Percentiles rank a stretch among this genome's conserved stretches.
Evolutionary conservation across 305 asterid species (phyloP).

Genomic region (Fraxinus greggii): DNA sequence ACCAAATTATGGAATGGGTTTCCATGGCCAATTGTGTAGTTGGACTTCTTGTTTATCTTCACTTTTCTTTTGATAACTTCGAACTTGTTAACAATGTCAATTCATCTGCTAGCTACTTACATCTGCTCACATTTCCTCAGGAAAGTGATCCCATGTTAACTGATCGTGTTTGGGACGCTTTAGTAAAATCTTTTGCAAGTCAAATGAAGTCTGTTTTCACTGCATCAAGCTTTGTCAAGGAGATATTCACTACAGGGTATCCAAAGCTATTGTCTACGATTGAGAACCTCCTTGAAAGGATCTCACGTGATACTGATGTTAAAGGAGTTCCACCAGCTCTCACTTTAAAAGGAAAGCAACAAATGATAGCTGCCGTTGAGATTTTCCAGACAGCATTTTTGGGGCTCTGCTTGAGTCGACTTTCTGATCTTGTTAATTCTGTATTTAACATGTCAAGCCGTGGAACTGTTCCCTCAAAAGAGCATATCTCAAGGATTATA

Average conservation of each 20-base stretch:
- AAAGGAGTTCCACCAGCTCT: conserved; percentile 96
- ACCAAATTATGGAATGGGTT: not conserved
- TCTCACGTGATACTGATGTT: conserved; percentile 96
- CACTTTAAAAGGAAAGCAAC: conserved; percentile 75
- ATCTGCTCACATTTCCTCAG: conserved; percentile 39
- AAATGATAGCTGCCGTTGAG: conserved; percentile 68
- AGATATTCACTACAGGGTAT: conserved; percentile 82
- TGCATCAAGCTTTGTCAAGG: conserved; percentile 95
- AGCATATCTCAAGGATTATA: conserved; percentile 62
- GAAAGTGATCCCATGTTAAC: conserved; percentile 85
- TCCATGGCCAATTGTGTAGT: not conserved
- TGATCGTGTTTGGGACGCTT: conserved; percentile 88
- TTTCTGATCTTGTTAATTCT: conserved; percentile 78
- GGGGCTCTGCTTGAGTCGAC: conserved; percentile 68
- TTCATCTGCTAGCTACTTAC: conserved; percentile 23
- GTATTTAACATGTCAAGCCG: conserved; percentile 86
- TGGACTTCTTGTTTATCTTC: not conserved
- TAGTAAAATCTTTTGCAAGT: conserved; percentile 82
- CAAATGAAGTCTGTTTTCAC: conserved; percentile 93
- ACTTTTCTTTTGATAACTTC: not conserved
- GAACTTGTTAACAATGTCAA: not conserved
- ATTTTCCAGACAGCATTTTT: conserved; percentile 79
- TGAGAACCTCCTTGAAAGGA: conserved; percentile 87
- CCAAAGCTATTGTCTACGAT: conserved; percentile 81
- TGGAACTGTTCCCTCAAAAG: conserved; percentile 84